Conservation (phyloP, 768 basidiomycete genomes). For the Infundibulicybe gibba region DNA sequence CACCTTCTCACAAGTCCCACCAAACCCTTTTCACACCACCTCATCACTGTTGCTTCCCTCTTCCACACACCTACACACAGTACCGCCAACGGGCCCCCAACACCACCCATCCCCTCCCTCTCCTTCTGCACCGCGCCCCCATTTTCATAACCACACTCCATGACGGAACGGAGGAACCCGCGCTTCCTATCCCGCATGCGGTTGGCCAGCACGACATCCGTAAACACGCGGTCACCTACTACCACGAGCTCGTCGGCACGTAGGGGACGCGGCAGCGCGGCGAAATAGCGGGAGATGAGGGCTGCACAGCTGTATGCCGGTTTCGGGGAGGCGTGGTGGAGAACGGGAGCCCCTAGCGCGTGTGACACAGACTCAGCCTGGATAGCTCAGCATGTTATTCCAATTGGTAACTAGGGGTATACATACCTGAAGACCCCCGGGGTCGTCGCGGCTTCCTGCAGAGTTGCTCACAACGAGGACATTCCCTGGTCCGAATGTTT, state of each 20-base stretch:
- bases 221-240: constrained; percentile 91
- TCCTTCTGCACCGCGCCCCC: constrained; percentile 21
- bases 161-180: too few species aligned
- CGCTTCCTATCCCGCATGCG: constrained; percentile 46
- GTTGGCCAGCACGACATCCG: constrained; percentile 85
- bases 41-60: constrained; percentile 57
- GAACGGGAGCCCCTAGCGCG: constrained; percentile 76
- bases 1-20: constrained; percentile 44
- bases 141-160: constrained; percentile 17
- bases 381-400: constrained; percentile 1
- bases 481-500: constrained; percentile 71
- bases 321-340: constrained; percentile 74
- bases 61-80: constrained; percentile 75
- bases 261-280: constrained; percentile 51
- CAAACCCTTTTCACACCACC: constrained; percentile 53
- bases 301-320: constrained; percentile 76
- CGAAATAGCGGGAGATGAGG: constrained; percentile 74
- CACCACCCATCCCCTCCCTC: constrained; percentile 10
- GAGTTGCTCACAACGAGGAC: constrained; percentile 95
- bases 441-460: constrained; percentile 76
- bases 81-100: constrained; percentile 54
- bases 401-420: constrained; percentile 1
- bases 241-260: constrained; percentile 66
- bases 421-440: constrained; percentile 73
- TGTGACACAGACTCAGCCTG: constrained; percentile 86